Evolutionary conservation across 2,329 filamentous ascomycete species (phyloP).

Genomic region (Sclerotinia subarctica): DNA sequence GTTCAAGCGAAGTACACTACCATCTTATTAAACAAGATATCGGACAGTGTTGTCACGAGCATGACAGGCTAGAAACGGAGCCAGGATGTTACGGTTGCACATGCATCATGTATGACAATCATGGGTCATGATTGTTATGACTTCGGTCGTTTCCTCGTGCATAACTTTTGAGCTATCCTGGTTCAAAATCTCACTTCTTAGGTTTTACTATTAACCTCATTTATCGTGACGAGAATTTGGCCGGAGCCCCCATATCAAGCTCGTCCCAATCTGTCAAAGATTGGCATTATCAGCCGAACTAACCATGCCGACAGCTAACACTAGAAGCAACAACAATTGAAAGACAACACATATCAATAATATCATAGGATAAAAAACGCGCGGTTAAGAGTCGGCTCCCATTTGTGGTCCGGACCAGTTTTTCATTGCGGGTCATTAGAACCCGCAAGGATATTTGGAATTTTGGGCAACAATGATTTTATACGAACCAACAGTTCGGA

Average conservation of each 20-base stretch:
- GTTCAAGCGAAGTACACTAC: not conserved
- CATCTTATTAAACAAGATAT: conserved; percentile 2
- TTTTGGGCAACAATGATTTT: not conserved
- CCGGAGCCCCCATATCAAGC: not conserved
- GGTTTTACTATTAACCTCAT: conserved; percentile 1
- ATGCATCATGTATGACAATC: conserved; percentile 15
- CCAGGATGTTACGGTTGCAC: conserved; percentile 12
- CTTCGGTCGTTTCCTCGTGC: conserved; percentile 5
- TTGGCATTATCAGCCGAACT: not conserved
- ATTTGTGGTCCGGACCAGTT: conserved; percentile 1
- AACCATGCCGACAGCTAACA: not conserved
- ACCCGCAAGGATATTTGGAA: not conserved
- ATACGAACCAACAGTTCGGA: not conserved
- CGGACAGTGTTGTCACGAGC: conserved; percentile 19
- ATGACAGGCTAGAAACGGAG: conserved; percentile 7
- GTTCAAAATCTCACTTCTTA: not conserved
- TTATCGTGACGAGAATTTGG: not conserved
- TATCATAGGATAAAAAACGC: not conserved
- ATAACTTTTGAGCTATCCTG: not conserved
- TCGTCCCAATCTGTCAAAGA: conserved; percentile 7
- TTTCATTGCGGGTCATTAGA: not conserved
- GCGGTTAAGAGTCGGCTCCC: conserved; percentile 8
- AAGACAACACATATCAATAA: conserved; percentile 11
- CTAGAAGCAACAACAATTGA: conserved; percentile 6
- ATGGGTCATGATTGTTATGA: conserved; percentile 1